Percentiles rank a stretch among this genome's conserved stretches.
Conservation (phyloP, 2,329 filamentous ascomycete species). For the Fusarium citri region DNA sequence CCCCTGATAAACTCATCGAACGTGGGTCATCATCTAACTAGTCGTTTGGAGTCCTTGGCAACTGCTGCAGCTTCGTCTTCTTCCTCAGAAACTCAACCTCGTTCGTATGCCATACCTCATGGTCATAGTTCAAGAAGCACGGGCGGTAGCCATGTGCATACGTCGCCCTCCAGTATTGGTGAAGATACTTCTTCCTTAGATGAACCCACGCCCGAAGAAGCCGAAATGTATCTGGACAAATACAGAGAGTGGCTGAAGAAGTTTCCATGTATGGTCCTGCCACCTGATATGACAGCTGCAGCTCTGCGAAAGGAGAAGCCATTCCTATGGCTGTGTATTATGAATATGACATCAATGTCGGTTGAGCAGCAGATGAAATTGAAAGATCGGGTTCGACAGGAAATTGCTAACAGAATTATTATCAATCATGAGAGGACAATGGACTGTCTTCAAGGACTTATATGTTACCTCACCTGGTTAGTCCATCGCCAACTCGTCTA, state of each 20-base stretch:
- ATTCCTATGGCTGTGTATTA: constrained; percentile 63
- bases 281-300: constrained; percentile 51
- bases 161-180: constrained; percentile 18
- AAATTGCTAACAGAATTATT: constrained; percentile 60
- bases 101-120: constrained; percentile 16
- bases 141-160: constrained; percentile 5
- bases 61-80: constrained; percentile 52
- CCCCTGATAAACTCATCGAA: constrained; percentile 24
- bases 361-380: constrained; percentile 54
- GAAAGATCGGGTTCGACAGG: constrained; percentile 56
- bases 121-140: constrained; percentile 16
- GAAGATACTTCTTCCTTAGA: constrained; percentile 38
- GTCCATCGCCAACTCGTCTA: constrained; percentile 12
- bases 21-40: constrained; percentile 38
- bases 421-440: constrained; percentile 61
- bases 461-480: constrained; percentile 61
- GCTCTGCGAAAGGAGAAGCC: constrained; percentile 57
- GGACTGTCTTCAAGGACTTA: constrained; percentile 64
- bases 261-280: constrained; percentile 60
- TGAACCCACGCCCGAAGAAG: constrained; percentile 52
- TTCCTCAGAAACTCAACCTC: constrained; percentile 27
- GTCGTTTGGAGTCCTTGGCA: constrained; percentile 53
- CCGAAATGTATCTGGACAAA: constrained; percentile 53
- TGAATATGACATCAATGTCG: constrained; percentile 59
- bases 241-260: constrained; percentile 58